phyloP scores from a whole-genome alignment of 768 basidiomycete species.

The Holtermanniella nyarrowii region DNA sequence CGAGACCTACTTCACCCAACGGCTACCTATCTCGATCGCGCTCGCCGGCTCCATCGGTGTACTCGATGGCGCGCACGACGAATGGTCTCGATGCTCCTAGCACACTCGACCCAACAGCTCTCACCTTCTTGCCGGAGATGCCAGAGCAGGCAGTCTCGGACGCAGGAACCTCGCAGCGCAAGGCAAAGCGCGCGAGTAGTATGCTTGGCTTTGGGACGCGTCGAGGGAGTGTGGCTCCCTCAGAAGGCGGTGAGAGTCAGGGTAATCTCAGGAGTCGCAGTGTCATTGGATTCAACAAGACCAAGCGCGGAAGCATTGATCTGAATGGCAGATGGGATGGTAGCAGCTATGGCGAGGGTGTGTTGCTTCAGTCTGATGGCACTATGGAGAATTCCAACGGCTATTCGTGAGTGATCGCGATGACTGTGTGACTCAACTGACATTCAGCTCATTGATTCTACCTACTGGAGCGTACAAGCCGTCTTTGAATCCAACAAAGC shows the following conservation, averaged over 20 bases:
- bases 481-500: constrained; percentile 37
- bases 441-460: constrained; percentile 43
- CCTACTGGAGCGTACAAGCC: constrained; percentile 47
- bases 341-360: constrained; percentile 30
- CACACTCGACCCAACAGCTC: constrained; percentile 27
- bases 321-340: constrained; percentile 18
- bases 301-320: constrained; percentile 2
- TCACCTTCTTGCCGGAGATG: constrained; percentile 38
- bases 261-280: constrained; percentile 14
- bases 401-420: constrained; percentile 29
- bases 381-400: constrained; percentile 19
- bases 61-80: not conserved
- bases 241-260: constrained; percentile 4
- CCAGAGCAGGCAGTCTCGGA: constrained; percentile 11
- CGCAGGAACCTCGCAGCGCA: constrained; percentile 10
- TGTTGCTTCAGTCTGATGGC: constrained; percentile 35
- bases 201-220: constrained; percentile 5
- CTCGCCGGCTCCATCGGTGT: constrained; percentile 7
- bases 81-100: constrained; percentile 16
- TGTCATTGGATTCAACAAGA: constrained; percentile 20
- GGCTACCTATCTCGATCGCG: constrained; percentile 9
- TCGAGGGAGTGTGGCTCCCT: constrained; percentile 4
- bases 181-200: constrained; percentile 8
- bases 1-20: not conserved
- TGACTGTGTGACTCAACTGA: not conserved